Base-by-base conservation (phyloP, 345 rosid species). In the Boechera stricta region DNA sequence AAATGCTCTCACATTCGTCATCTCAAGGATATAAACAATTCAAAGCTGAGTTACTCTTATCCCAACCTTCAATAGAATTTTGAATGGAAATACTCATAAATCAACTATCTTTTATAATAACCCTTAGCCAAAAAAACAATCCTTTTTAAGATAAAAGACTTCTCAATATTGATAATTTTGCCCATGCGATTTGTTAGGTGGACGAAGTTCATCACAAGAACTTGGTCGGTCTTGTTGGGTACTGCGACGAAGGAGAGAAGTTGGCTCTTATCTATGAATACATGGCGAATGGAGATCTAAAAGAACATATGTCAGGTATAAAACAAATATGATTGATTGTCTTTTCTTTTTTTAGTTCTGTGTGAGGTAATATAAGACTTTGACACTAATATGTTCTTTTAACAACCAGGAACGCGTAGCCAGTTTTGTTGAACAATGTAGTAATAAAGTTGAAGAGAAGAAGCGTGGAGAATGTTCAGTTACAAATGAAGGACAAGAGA, bases 161-260 rank as follows among this genome's bases (percentile, higher is more conserved):
- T 42, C 3, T 39, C 12, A 39, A 39, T 39, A 39, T 10, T 39
- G 44, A 45, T 12, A 15, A 0, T 45, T 15, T 45, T 45, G 0
- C 18, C 18, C 12, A 54, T 38, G 36, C 4, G 28, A 9, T 24
- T 0, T 5, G 9, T 3, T 70, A 85, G 86, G 92, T 82, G 12
- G 60, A 76, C 21, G 1, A 21, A 21, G 87, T 85, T 63, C 90
- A 88, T 60, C 91, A 89, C 51, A 82, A 70, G 57, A 84, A 87
- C 41, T 74, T 89, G 51, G 76, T 82, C 3, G 44, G 76, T 5
- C 85, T 85, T 12, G 52, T 81, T 38, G 86, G 86, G 1, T 83
- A 81, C 21, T 85, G 88, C 7, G 72, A 77, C 3, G 86, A 85
- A n/a, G 66, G 39, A 9, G 53, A 56, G 0, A 41, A 41, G 3